Base-by-base conservation (phyloP, 495 filamentous ascomycete genomes). In the Podospora fimiseda region DNA sequence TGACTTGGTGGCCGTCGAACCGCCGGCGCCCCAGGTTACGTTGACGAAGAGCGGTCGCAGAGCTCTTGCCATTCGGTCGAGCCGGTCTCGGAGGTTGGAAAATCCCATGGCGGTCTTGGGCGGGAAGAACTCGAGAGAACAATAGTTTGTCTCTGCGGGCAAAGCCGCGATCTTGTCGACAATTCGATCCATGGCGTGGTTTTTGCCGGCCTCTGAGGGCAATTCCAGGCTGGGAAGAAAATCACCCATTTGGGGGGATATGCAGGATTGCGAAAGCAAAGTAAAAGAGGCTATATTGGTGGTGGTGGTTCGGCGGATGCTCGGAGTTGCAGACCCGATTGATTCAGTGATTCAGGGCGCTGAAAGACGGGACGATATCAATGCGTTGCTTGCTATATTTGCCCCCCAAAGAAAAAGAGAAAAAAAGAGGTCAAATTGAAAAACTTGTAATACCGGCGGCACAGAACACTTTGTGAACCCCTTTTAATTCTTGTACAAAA, bases 91-190 rank as follows among this genome's bases (percentile, higher is more conserved):
- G 27, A 98, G 81, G 65, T 98, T 98, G 38, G 88, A 85, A 59
- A 89, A 92, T 58, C 93, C 90, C 86, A 92, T 94, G 51, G 81
- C 73, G 19, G 93, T 98, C 72, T 96, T 97, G 48, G 94, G 94
- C 50, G 93, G 93, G 71, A 98, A 97, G 81, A 98, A 98, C 74
- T 98, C 94, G 59, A 97, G 85, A 27, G 94, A 97, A 73, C 95
- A 92, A 76, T 92, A 98, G 61, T 82, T 82, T 48, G 80, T 79
- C 69, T 86, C 82, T 36, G 84, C 79, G 65, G 89, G 87, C 72
- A 98, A 72, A 56, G 89, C 89, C 70, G 88, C 87, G 62, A 97
- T 90, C 79, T 97, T 97, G 76, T 95, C 87, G 49, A 90, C 96
- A 65, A 98, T 89, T 71, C 89, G 95, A 70, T 93, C 86, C 86